Evolutionary conservation across 202 grass and related monocot genomes (phyloP).

Genomic region (Musa balbisiana): DNA sequence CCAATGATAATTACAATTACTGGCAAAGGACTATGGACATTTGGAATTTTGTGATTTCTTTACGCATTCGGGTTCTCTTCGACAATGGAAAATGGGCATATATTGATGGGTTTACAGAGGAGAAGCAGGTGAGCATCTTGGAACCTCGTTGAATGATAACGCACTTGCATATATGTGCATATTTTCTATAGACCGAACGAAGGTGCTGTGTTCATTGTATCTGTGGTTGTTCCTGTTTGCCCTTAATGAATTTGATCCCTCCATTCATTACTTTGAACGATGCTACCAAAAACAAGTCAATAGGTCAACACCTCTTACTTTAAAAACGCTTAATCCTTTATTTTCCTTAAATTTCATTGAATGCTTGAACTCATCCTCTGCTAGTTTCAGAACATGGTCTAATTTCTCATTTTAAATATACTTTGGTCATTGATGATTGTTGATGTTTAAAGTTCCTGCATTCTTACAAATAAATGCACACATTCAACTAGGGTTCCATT

Average conservation of each 20-base stretch:
- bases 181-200: background rate
- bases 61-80: slow-evolving; percentile 60
- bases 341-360: no score
- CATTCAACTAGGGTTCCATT: slow-evolving; percentile 11
- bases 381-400: no score
- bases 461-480: background rate
- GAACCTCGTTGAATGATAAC: background rate
- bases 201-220: background rate
- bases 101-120: slow-evolving; percentile 67
- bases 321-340: no score
- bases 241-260: no score
- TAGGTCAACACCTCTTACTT: no score
- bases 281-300: no score
- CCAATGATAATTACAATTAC: slow-evolving; percentile 71
- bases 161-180: background rate
- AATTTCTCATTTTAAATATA: background rate
- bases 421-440: background rate
- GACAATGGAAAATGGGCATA: slow-evolving; percentile 87
- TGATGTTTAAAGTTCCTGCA: background rate
- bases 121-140: slow-evolving; percentile 57
- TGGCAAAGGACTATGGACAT: slow-evolving; percentile 71
- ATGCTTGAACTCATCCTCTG: no score
- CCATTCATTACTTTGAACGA: no score
- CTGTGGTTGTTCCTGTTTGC: no score
- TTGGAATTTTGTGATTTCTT: slow-evolving; percentile 81